phyloP scores from a whole-genome alignment of 352 stramenopile genomes.

The Globisporangium lucens region DNA sequence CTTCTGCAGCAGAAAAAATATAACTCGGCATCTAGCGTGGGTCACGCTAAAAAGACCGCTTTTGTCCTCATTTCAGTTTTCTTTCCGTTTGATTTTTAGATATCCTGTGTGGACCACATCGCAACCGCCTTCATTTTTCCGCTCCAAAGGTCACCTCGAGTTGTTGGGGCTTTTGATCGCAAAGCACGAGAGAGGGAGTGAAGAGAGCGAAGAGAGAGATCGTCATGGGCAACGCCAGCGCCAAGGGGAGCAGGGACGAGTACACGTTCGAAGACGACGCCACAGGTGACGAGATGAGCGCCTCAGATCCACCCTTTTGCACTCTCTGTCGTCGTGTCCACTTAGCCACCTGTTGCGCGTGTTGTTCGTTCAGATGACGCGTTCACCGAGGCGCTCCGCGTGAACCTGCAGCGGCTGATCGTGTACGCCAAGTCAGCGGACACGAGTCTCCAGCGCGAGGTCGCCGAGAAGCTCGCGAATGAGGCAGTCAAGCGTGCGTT shows the following conservation, averaged over 20 bases:
- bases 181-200: neutral
- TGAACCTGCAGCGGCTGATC: slow-evolving; percentile 91
- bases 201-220: neutral
- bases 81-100: too few relatives aligned
- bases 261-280: slow-evolving; percentile 79
- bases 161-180: too few relatives aligned
- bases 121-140: neutral
- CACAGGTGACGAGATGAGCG: slow-evolving; percentile 3
- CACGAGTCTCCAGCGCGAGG: slow-evolving; percentile 85
- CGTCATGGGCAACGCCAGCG: slow-evolving; percentile 51
- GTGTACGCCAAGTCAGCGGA: slow-evolving; percentile 91
- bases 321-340: neutral
- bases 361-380: slow-evolving; percentile 55
- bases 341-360: neutral
- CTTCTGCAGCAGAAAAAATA: too few relatives aligned
- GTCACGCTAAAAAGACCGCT: too few relatives aligned
- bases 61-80: too few relatives aligned
- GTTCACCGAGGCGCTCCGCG: slow-evolving; percentile 84
- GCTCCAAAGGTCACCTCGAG: neutral
- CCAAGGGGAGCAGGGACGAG: slow-evolving; percentile 76
- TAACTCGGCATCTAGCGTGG: too few relatives aligned
- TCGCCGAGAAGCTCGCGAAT: slow-evolving; percentile 94
- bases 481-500: slow-evolving; percentile 90
- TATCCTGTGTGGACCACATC: too few relatives aligned
- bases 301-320: too few relatives aligned